Evolutionary conservation across 305 asterid species (phyloP), one percentile per base, ranked within the genome.

Genomic region (Ajuga reptans): DNA sequence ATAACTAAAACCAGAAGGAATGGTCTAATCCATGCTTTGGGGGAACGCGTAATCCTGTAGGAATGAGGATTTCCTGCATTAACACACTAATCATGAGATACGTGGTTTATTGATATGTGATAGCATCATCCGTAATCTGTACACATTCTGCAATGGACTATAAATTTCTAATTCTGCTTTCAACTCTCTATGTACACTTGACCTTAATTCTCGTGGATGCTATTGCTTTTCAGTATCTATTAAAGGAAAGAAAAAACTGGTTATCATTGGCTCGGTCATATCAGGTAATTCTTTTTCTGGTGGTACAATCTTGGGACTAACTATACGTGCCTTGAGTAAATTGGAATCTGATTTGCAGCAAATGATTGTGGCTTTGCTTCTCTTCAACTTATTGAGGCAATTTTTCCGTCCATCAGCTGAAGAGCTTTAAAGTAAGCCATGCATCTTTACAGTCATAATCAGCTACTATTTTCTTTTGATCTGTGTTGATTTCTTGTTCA

Each of bases 191-290:
- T 37, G 42, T 15, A 27, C 4, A 64, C 15, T 39, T 4, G 12
- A 47, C 59, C 69, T 49, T 51, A 41, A 58, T 51, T 60, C 56
- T 16, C 33, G 46, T 47, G 60, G 27, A 43, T 74, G 68, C 34
- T 18, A 14, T 53, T 34, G 4, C 15, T 50, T 45, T 24, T 17
- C 64, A 46, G 37, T 39, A n/a, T 66, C 46, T 12, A 9, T 27
- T 29, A 33, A 8, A 46, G 56, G 17, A 33, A 7, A 64, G 27
- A 17, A 34, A 55, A 61, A 57, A 1, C 2, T 1, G 5, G 15
- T 29, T 31, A 39, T 29, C 36, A 15, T 29, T 9, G 45, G 18
- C 14, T 69, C 3, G 37, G 12, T 14, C 12, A 9, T 34, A 11
- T 50, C 3, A 61, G 70, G 21, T 36, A 31, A 39, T 62, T 21